Conservation (phyloP, 768 basidiomycete species). For the Termitomyces sp. region DNA sequence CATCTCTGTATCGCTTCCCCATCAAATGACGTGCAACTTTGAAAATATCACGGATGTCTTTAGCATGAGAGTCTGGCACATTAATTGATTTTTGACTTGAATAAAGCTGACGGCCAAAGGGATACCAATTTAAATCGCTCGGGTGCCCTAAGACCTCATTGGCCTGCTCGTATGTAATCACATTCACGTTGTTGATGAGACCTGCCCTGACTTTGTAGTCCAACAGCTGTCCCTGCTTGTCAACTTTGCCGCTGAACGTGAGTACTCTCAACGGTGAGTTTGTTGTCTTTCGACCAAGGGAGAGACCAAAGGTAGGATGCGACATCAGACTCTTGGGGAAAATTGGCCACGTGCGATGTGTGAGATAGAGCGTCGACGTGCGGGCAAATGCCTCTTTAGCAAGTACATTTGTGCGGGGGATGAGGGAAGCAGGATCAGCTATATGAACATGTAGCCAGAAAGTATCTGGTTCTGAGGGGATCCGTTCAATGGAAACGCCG, state of each 20-base stretch:
- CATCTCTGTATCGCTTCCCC: slow-evolving; percentile 15
- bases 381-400: slow-evolving; percentile 51
- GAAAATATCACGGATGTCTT: slow-evolving; percentile 26
- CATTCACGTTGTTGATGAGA: slow-evolving; percentile 62
- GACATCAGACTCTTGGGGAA: slow-evolving; percentile 59
- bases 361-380: slow-evolving; percentile 56
- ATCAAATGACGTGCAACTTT: slow-evolving; percentile 12
- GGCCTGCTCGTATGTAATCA: slow-evolving; percentile 63
- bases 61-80: slow-evolving; percentile 18
- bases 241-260: slow-evolving; percentile 76
- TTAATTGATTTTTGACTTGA: slow-evolving; percentile 1
- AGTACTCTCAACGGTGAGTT: slow-evolving; percentile 52
- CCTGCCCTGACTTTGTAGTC: slow-evolving; percentile 71
- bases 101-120: slow-evolving; percentile 34
- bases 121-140: slow-evolving; percentile 21
- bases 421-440: slow-evolving; percentile 82
- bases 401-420: slow-evolving; percentile 67
- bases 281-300: slow-evolving; percentile 28
- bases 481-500: slow-evolving; percentile 78
- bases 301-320: slow-evolving; percentile 34
- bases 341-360: slow-evolving; percentile 62
- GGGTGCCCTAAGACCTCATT: slow-evolving; percentile 42
- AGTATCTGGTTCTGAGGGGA: slow-evolving; percentile 50
- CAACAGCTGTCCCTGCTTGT: slow-evolving; percentile 53
- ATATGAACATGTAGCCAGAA: slow-evolving; percentile 89